Percentiles rank a stretch among this genome's conserved stretches.
Conservation (phyloP, 345 rosid species). For the Ceriops zippeliana region DNA sequence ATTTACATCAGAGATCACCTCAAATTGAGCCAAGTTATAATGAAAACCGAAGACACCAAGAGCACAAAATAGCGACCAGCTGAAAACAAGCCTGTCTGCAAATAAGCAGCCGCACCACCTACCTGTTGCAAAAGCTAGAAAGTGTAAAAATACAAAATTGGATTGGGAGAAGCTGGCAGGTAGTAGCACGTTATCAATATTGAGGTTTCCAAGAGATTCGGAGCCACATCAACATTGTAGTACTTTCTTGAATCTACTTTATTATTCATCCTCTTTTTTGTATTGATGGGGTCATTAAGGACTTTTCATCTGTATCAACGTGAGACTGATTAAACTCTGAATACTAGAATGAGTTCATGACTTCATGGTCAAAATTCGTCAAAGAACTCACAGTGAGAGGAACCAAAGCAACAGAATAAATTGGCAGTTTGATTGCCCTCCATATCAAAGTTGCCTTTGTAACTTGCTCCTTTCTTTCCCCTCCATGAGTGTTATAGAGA, state of each 20-base stretch:
- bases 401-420: slow-evolving; percentile 79
- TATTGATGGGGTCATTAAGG: background rate
- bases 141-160: background rate
- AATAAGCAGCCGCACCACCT: slow-evolving; percentile 75
- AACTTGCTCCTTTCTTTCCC: slow-evolving; percentile 41
- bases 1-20: slow-evolving; percentile 41
- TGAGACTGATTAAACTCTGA: background rate
- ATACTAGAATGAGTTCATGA: background rate
- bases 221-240: too few relatives aligned
- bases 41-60: slow-evolving; percentile 67
- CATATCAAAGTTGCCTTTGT: slow-evolving; percentile 60
- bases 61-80: slow-evolving; percentile 50
- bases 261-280: background rate
- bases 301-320: background rate
- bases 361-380: background rate
- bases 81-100: slow-evolving; percentile 60
- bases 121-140: slow-evolving; percentile 41
- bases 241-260: background rate
- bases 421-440: slow-evolving; percentile 86
- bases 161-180: too few relatives aligned
- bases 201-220: too few relatives aligned
- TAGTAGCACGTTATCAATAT: too few relatives aligned
- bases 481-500: slow-evolving; percentile 11
- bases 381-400: slow-evolving; percentile 70
- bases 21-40: slow-evolving; percentile 83